Conservation (phyloP, 2,329 filamentous ascomycete genomes). For the Pyricularia sp. region DNA sequence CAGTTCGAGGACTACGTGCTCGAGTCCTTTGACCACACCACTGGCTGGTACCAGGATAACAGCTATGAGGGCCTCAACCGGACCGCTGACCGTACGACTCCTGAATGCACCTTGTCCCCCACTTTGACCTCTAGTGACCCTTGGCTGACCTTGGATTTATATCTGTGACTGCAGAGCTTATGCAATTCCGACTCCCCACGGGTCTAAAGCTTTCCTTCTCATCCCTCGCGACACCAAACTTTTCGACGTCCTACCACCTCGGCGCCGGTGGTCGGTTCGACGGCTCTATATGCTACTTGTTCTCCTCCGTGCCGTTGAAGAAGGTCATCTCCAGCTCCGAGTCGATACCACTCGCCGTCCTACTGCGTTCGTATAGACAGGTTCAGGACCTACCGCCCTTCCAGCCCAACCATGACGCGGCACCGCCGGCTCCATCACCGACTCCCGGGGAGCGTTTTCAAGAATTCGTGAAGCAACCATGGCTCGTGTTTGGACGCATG, state of each 20-base stretch:
- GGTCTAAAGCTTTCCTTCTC: slow-evolving; percentile 82
- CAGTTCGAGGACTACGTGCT: slow-evolving; percentile 98
- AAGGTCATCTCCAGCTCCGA: slow-evolving; percentile 60
- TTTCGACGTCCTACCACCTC: slow-evolving; percentile 88
- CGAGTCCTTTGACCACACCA: slow-evolving; percentile 77
- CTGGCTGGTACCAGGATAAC: slow-evolving; percentile 85
- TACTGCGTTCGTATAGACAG: slow-evolving; percentile 77
- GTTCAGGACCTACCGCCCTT: slow-evolving; percentile 49
- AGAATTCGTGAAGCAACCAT: slow-evolving; percentile 11
- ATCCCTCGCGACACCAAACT: slow-evolving; percentile 84
- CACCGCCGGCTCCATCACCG: slow-evolving; percentile 7
- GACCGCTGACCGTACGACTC: slow-evolving; percentile 61
- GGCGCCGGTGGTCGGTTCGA: slow-evolving; percentile 86
- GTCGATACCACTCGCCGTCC: slow-evolving; percentile 63
- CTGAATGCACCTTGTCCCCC: background rate
- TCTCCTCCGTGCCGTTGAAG: slow-evolving; percentile 72
- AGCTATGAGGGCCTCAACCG: slow-evolving; percentile 81
- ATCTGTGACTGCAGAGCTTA: slow-evolving; percentile 48
- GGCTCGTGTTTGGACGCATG: slow-evolving; percentile 66
- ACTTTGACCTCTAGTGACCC: background rate
- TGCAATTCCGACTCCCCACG: slow-evolving; percentile 80
- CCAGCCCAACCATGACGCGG: background rate
- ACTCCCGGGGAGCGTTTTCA: slow-evolving; percentile 3
- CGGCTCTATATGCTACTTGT: slow-evolving; percentile 94
- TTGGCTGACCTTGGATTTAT: background rate